Percentiles rank a stretch among this genome's conserved stretches.
Conservation (phyloP, 768 basidiomycete genomes). For the Strobilomyces confusus region DNA sequence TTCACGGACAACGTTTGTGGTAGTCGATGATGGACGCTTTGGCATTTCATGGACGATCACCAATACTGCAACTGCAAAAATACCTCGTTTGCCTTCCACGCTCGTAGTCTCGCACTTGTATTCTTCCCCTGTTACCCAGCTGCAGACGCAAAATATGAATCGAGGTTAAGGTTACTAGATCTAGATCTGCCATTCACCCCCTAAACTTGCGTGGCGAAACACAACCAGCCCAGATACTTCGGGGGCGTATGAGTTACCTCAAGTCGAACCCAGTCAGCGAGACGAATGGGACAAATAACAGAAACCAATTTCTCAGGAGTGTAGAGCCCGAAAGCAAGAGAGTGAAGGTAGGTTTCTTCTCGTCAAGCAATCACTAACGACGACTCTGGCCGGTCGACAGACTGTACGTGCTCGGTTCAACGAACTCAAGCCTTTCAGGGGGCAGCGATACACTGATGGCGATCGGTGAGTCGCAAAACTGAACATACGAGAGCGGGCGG, state of each 20-base stretch:
- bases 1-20: slow-evolving; percentile 23
- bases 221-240: neutral
- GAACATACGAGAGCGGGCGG: slow-evolving; percentile 5
- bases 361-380: neutral
- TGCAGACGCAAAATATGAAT: neutral
- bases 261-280: neutral
- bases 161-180: no score
- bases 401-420: neutral
- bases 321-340: neutral
- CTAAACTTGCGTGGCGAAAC: no score
- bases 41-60: slow-evolving; percentile 21
- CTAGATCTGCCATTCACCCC: no score
- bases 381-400: neutral
- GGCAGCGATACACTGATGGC: neutral
- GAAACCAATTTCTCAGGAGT: neutral
- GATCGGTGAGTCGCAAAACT: slow-evolving; percentile 1
- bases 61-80: neutral
- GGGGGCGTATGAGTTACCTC: neutral
- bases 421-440: slow-evolving; percentile 1
- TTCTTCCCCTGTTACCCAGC: neutral
- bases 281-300: neutral
- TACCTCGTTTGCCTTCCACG: neutral
- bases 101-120: neutral
- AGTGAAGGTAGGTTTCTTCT: neutral
- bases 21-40: slow-evolving; percentile 29